A percentile compares a stretch with the other conserved stretches of the same genome.
phyloP scores from a whole-genome alignment of 176 grass and related monocot species.

The Zea mays region DNA sequence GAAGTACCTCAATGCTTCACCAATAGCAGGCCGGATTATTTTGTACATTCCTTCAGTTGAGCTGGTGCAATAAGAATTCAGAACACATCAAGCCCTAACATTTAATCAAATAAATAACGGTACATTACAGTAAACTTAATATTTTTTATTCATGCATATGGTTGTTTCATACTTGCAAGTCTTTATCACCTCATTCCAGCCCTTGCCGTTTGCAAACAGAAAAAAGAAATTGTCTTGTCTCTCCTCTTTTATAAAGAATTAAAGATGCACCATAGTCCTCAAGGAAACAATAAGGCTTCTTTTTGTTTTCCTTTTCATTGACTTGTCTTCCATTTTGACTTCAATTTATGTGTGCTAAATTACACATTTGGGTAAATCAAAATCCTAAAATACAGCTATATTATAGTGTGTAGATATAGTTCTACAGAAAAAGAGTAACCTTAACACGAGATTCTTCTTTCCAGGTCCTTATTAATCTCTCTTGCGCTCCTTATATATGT shows the following conservation, averaged over 20 bases:
- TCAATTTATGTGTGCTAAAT: conserved; percentile 1
- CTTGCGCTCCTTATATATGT: not conserved
- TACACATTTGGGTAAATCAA: not conserved
- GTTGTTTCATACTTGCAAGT: not conserved
- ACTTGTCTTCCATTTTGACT: conserved; percentile 4
- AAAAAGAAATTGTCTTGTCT: not conserved
- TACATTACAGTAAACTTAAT: not conserved
- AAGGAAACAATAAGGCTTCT: not conserved
- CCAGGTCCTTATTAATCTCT: conserved; percentile 17
- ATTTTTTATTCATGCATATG: conserved; percentile 5
- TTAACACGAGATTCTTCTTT: not conserved
- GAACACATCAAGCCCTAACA: conserved; percentile 6
- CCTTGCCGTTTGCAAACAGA: conserved; percentile 19
- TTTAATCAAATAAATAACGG: conserved; percentile 13
- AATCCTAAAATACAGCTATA: conserved; percentile 10
- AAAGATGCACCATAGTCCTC: not conserved
- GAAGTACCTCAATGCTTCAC: conserved; percentile 90
- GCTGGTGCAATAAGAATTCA: conserved; percentile 46
- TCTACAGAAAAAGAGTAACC: not conserved
- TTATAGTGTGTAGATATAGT: not conserved
- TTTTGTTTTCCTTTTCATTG: conserved; percentile 1
- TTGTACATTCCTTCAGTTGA: conserved; percentile 76
- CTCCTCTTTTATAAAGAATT: not conserved
- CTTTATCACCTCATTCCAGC: not conserved
- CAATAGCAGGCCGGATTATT: conserved; percentile 80